A percentile compares a stretch with the other conserved stretches of the same genome.
Conservation (phyloP, 2,329 filamentous ascomycete genomes). For the Pseudocercospora fijiensis region DNA sequence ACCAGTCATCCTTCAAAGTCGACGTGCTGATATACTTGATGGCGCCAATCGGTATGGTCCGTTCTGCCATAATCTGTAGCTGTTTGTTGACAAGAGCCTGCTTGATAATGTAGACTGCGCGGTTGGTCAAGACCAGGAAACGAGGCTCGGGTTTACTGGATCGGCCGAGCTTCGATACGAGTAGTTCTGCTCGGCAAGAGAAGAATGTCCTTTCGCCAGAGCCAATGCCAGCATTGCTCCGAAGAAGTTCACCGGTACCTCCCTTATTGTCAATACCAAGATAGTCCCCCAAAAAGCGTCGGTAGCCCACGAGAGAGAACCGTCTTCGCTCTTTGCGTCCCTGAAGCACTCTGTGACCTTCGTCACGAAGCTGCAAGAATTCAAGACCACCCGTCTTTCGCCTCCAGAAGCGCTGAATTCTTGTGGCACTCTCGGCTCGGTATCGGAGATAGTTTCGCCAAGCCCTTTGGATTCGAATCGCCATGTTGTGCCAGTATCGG, state of each 20-base stretch:
- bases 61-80: constrained; percentile 76
- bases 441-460: constrained; percentile 97
- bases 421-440: constrained; percentile 83
- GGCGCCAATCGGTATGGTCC: constrained; percentile 76
- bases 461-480: constrained; percentile 91
- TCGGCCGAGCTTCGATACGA: constrained; percentile 93
- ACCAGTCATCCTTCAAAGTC: constrained; percentile 90
- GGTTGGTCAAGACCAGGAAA: constrained; percentile 74
- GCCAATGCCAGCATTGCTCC: constrained; percentile 66
- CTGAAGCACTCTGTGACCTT: constrained; percentile 77
- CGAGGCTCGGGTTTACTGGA: constrained; percentile 91
- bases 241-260: constrained; percentile 78
- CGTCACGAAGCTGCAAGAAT: constrained; percentile 81
- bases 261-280: constrained; percentile 78
- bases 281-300: constrained; percentile 93
- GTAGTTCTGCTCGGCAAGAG: constrained; percentile 83
- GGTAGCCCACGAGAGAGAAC: constrained; percentile 86
- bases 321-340: constrained; percentile 87
- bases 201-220: constrained; percentile 76
- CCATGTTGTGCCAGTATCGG: constrained; percentile 99
- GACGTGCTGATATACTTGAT: constrained; percentile 87
- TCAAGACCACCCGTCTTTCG: constrained; percentile 89
- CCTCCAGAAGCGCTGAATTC: constrained; percentile 94
- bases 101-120: constrained; percentile 83
- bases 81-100: constrained; percentile 81